phyloP scores from a whole-genome alignment of 805 yeast species.

The Wickerhamiella sergipiensis region DNA sequence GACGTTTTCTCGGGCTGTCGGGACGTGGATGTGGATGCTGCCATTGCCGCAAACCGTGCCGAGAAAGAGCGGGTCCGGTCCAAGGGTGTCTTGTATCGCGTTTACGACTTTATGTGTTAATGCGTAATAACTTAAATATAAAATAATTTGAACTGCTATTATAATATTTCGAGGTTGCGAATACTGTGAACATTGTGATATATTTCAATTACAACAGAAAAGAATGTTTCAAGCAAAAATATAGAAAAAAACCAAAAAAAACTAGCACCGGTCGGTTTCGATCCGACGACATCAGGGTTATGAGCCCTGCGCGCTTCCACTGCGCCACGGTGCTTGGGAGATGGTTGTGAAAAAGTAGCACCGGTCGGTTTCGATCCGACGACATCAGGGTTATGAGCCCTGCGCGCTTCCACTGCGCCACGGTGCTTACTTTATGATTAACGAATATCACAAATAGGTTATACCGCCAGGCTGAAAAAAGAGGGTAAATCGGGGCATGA shows the following conservation, averaged over 20 bases:
- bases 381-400: slow-evolving; percentile 95
- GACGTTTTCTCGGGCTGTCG: slow-evolving; percentile 55
- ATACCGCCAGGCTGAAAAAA: not conserved
- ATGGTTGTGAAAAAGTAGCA: slow-evolving; percentile 36
- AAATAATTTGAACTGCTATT: no score
- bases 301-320: slow-evolving; percentile 94
- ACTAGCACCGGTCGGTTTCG: slow-evolving; percentile 80
- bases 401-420: slow-evolving; percentile 73
- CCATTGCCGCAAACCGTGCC: slow-evolving; percentile 42
- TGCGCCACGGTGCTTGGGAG: slow-evolving; percentile 30
- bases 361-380: slow-evolving; percentile 84
- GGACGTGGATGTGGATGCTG: slow-evolving; percentile 38
- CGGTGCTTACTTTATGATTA: slow-evolving; percentile 20
- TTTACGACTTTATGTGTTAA: not conserved
- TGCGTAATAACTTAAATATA: no score
- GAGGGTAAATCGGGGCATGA: not conserved
- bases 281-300: slow-evolving; percentile 90
- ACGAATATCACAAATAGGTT: not conserved
- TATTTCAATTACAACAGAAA: no score
- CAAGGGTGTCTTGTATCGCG: slow-evolving; percentile 14
- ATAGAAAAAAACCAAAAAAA: not conserved
- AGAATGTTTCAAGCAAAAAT: no score
- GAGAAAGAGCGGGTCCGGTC: slow-evolving; percentile 31
- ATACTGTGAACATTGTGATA: no score
- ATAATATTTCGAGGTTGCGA: no score